A percentile compares a stretch with the other conserved stretches of the same genome.
Evolutionary conservation across 192 early-diverging fungal genomes (phyloP).

Genomic region (Geranomyces michiganensis): DNA sequence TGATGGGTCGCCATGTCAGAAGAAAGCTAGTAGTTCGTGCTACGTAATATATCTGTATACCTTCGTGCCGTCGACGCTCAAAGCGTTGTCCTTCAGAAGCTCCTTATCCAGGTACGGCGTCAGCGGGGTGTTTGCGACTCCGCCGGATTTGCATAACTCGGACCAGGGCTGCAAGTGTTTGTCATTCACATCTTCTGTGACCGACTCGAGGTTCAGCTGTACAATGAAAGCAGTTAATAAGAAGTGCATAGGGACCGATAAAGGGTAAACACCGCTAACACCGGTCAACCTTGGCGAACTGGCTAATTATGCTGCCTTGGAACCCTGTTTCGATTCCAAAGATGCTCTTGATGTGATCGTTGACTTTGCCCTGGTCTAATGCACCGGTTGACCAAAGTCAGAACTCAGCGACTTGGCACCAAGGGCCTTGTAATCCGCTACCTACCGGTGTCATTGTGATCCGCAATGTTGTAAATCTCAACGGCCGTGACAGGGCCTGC

Average conservation of each 20-base stretch:
- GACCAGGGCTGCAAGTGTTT: conserved; percentile 93
- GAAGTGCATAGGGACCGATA: conserved; percentile 2
- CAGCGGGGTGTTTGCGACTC: conserved; percentile 78
- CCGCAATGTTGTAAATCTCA: conserved; percentile 82
- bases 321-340: conserved; percentile 86
- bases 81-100: conserved; percentile 80
- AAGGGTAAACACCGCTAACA: not conserved
- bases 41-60: conserved; percentile 21
- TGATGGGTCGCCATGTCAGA: not conserved
- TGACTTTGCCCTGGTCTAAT: conserved; percentile 78
- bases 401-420: not conserved
- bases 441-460: conserved; percentile 83
- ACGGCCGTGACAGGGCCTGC: conserved; percentile 38
- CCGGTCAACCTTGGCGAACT: conserved; percentile 72
- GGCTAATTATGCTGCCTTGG: conserved; percentile 74
- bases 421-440: not conserved
- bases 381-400: not conserved
- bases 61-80: conserved; percentile 82
- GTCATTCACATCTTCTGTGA: conserved; percentile 93
- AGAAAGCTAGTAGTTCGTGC: not conserved
- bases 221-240: not conserved
- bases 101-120: conserved; percentile 95
- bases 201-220: conserved; percentile 78
- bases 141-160: conserved; percentile 71
- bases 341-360: conserved; percentile 66